Evolutionary conservation across 805 yeast genomes (phyloP), one percentile per base, ranked within the genome.

Genomic region (Metschnikowia peoriensis): DNA sequence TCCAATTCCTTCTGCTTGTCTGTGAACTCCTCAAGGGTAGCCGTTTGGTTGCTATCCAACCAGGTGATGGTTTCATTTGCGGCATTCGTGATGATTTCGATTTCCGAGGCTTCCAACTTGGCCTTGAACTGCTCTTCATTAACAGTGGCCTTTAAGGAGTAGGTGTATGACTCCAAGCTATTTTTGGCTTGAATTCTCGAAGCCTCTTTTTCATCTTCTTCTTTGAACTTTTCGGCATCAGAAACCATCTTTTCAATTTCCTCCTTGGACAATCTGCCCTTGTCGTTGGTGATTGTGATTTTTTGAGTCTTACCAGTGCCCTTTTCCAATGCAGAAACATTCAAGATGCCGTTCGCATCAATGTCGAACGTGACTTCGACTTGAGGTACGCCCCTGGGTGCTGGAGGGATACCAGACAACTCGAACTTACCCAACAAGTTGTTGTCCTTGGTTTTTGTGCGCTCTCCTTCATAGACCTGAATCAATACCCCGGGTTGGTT

Each of bases 181-280:
- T 90, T 92, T 79, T 90, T 89, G 57, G 96, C 84, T 77, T 88
- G 96, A 64, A 93, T 85, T 80, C 89, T 89, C 56, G 82, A 82
- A 68, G 92, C 88, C 55, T 89, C 80, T 63, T 82, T 85, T 62
- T 85, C 86, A 75, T 93, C 98, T 73, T 91, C 96, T 64, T 88
- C 90, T 61, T 96, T 96, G 66, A 77, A 93, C 77, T 88, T 87
- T 75, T 91, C 98, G 63, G 97, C 97, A 69, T 93, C 98, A 68
- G 85, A 94, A 58, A 93, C 97, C 97, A 93, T 93, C 77, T 93
- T 89, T 66, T 93, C 97, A 65, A 93, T 92, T 59, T 91, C 97
- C 57, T 92, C 97, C 78, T 89, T 87, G 28, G 93, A 81, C 67
- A 91, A 82, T 80, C 97, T 88, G 66, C 97, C 96, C 79, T 89